These are phyloP conservation scores for Eucalyptus cladocalyx DNA, from an alignment of 345 rosid genomes.

Conservation along the genomic window DNA sequence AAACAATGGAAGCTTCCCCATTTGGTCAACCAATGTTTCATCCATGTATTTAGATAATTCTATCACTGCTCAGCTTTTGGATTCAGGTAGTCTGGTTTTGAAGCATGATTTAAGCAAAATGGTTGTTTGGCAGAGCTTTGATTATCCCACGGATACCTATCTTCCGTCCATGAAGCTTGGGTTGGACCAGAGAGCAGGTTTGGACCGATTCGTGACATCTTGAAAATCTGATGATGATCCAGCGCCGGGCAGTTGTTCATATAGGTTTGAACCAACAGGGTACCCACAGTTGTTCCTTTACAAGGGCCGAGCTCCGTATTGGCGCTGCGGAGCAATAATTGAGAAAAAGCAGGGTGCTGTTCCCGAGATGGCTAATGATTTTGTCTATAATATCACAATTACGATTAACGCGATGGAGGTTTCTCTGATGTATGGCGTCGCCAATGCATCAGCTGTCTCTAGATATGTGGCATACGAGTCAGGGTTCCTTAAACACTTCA, in stretches of 20 bases:
- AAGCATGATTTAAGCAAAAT: neutral
- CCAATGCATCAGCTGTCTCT: constrained; percentile 9
- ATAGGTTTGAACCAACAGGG: neutral
- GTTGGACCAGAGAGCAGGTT: neutral
- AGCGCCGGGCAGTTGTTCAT: neutral
- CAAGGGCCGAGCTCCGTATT: constrained; percentile 2
- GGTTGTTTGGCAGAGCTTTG: constrained; percentile 16
- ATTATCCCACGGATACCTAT: constrained; percentile 3
- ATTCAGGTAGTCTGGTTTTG: constrained; percentile 9
- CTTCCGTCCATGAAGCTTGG: constrained; percentile 7
- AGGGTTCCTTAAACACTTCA: constrained; percentile 20
- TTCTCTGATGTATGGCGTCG: constrained; percentile 9
- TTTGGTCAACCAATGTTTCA: neutral
- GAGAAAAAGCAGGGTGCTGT: constrained; percentile 42
- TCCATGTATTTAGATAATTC: neutral
- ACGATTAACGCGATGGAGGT: constrained; percentile 17
- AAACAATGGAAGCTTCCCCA: too few species aligned
- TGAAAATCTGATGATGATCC: constrained; percentile 17
- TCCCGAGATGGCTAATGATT: constrained; percentile 28
- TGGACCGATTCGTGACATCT: neutral
- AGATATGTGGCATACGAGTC: constrained; percentile 34
- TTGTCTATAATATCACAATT: constrained; percentile 16
- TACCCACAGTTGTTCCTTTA: constrained; percentile 13
- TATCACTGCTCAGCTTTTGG: constrained; percentile 2
- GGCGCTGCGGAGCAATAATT: constrained; percentile 60